Base-by-base conservation (phyloP, 495 filamentous ascomycete genomes). In the Daldinia concentrica region DNA sequence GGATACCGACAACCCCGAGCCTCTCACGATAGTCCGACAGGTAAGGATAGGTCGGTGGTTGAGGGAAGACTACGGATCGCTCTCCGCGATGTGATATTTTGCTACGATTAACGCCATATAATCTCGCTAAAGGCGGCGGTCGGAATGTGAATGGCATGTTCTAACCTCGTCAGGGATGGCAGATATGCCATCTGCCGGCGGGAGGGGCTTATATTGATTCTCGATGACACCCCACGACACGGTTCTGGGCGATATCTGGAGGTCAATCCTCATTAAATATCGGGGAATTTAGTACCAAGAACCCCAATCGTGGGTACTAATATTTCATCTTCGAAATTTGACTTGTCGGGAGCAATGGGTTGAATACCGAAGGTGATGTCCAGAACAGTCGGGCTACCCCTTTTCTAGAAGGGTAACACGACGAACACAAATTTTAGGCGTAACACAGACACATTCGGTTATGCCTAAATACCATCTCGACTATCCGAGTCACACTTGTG, bases 391-490 rank as follows among this genome's bases (percentile, higher is more conserved):
- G 14, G 48, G 8, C 30, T 60, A 52, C 69, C 69, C 69, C 63
- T 57, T 64, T 66, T 67, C 19, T 48, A 12, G 19, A 43, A 56
- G 37, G 36, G n/a, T 27, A 57, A 24, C 19, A 24, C 37, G 30
- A 26, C 15, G 32, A 68, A 36, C 64, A 22, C 41, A 17, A 15
- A 9, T 32, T 1, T 14, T 50, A n/a, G 54, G 29, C 14, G 56
- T 64, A 64, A 26, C 27, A n/a, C 12, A 50, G 32, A 43, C 29
- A 55, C 39, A 24, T 12, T 27, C 14, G 52, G 45, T 68, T 61
- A 56, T 51, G 65, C 71, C 66, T 69, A 66, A 73, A 73, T 69
- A 34, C 9, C 24, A 37, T 63, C n/a, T 66, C 9, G 50, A 29
- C 58, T 56, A 63, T 22, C 45, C 39, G 22, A 59, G 66, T 73